Evolutionary conservation across 179 eudicot genomes (phyloP).

Genomic region (Actinidia arguta): DNA sequence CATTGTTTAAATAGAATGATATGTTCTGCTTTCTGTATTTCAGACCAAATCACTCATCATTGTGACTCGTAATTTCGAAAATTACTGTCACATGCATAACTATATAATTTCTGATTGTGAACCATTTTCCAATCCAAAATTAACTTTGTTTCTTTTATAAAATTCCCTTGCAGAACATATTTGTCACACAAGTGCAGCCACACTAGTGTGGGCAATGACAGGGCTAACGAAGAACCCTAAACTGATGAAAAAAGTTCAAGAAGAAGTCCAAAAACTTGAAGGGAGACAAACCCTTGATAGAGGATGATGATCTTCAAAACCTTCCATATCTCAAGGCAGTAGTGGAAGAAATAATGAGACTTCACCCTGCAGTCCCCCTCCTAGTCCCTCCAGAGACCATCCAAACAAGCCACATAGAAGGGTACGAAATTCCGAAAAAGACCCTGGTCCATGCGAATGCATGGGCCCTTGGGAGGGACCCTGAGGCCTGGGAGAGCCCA

Average conservation of each 20-base stretch:
- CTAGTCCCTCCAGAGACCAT: slow-evolving; percentile 27
- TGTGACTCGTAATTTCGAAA: no score
- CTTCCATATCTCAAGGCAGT: not conserved
- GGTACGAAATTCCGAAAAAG: slow-evolving; percentile 1
- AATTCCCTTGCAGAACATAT: slow-evolving; percentile 21
- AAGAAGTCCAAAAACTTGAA: slow-evolving; percentile 13
- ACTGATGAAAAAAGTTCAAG: slow-evolving; percentile 28
- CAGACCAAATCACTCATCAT: no score
- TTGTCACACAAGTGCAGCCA: slow-evolving; percentile 28
- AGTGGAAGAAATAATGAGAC: not conserved
- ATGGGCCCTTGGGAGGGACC: slow-evolving; percentile 10
- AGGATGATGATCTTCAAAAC: slow-evolving; percentile 29
- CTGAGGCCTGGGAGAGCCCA: slow-evolving; percentile 28
- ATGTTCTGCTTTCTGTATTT: no score
- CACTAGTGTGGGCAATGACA: slow-evolving; percentile 38
- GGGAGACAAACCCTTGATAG: slow-evolving; percentile 8
- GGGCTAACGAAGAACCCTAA: slow-evolving; percentile 10
- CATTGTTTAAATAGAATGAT: no score
- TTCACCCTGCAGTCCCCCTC: slow-evolving; percentile 31
- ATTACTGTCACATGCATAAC: no score
- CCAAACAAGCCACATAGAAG: slow-evolving; percentile 12
- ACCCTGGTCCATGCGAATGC: not conserved
- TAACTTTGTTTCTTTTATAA: not conserved
- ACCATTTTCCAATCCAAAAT: no score
- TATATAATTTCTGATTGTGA: no score